phyloP scores from a whole-genome alignment of 805 yeast genomes.

The Danielia reshetovae region DNA sequence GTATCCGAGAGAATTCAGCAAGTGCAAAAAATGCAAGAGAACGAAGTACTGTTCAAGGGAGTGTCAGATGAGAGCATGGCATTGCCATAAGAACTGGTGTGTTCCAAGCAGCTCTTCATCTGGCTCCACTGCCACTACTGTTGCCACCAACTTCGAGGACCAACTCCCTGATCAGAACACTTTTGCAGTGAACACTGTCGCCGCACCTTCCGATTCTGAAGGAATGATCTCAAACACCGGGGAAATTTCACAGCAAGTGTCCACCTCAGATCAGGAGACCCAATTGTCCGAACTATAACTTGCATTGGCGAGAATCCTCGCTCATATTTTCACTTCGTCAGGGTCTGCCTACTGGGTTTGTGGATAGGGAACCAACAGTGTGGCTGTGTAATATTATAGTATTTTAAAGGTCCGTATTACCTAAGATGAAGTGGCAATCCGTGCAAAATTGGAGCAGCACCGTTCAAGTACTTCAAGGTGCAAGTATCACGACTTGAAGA shows the following conservation, averaged over 20 bases:
- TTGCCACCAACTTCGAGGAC: conserved; percentile 8
- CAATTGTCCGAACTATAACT: conserved; percentile 6
- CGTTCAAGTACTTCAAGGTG: conserved; percentile 70
- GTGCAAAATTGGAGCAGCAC: conserved; percentile 88
- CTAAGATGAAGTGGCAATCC: conserved; percentile 65
- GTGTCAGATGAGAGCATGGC: conserved; percentile 91
- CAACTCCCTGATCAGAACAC: conserved; percentile 8
- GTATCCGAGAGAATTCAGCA: conserved; percentile 86
- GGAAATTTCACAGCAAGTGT: conserved; percentile 10
- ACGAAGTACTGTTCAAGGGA: conserved; percentile 92
- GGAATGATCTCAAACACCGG: conserved; percentile 8
- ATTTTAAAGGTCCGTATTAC: background rate
- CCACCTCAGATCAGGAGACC: conserved; percentile 11
- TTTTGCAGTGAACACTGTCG: conserved; percentile 1
- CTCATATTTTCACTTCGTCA: background rate
- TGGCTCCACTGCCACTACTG: conserved; percentile 13
- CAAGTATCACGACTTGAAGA: conserved; percentile 62
- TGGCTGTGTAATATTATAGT: too few species aligned
- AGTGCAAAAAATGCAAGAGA: conserved; percentile 89
- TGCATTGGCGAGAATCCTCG: background rate
- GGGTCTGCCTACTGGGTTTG: too few species aligned
- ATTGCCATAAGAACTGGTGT: conserved; percentile 93
- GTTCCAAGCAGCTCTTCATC: conserved; percentile 42
- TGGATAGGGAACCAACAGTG: too few species aligned
- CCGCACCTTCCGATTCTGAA: conserved; percentile 14